phyloP scores from a whole-genome alignment of 75 land plant species.

The Pinus taeda region DNA sequence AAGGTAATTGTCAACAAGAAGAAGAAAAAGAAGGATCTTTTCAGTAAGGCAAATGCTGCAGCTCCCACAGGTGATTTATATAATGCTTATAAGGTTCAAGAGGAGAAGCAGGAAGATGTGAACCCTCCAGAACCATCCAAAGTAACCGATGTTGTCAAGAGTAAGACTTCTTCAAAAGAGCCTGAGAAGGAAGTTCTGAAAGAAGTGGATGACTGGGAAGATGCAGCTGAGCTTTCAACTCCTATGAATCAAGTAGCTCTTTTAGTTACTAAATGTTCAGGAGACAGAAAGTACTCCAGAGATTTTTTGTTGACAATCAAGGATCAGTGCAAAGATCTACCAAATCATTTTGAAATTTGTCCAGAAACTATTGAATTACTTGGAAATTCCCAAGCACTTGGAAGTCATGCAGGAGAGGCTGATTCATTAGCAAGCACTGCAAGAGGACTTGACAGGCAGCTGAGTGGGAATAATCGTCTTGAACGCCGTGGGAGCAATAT shows the following conservation, averaged over 20 bases:
- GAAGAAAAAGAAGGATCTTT: slow-evolving; percentile 82
- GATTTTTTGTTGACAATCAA: slow-evolving; percentile 81
- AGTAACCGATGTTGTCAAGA: slow-evolving; percentile 3
- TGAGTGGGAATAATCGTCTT: slow-evolving; percentile 35
- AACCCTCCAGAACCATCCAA: slow-evolving; percentile 11
- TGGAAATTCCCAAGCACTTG: slow-evolving; percentile 16
- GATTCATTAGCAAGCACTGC: slow-evolving; percentile 52
- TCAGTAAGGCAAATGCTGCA: slow-evolving; percentile 87
- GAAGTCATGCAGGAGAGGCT: slow-evolving; percentile 21
- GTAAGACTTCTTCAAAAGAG: not conserved
- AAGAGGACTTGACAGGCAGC: slow-evolving; percentile 41
- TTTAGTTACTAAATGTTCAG: not conserved
- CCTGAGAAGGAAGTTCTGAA: slow-evolving; percentile 22
- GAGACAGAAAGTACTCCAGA: slow-evolving; percentile 67
- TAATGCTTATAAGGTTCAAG: slow-evolving; percentile 89
- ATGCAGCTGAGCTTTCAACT: slow-evolving; percentile 83
- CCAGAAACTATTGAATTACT: slow-evolving; percentile 55
- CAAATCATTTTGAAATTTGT: slow-evolving; percentile 52
- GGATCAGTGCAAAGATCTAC: slow-evolving; percentile 61
- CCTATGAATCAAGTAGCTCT: slow-evolving; percentile 18
- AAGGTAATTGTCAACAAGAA: slow-evolving; percentile 3
- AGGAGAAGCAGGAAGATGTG: slow-evolving; percentile 61
- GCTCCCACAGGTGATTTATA: slow-evolving; percentile 86
- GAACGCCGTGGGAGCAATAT: slow-evolving; percentile 52
- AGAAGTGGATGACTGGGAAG: slow-evolving; percentile 97